Base-by-base conservation (phyloP, 2,329 filamentous ascomycete genomes). In the Alternaria arborescens region DNA sequence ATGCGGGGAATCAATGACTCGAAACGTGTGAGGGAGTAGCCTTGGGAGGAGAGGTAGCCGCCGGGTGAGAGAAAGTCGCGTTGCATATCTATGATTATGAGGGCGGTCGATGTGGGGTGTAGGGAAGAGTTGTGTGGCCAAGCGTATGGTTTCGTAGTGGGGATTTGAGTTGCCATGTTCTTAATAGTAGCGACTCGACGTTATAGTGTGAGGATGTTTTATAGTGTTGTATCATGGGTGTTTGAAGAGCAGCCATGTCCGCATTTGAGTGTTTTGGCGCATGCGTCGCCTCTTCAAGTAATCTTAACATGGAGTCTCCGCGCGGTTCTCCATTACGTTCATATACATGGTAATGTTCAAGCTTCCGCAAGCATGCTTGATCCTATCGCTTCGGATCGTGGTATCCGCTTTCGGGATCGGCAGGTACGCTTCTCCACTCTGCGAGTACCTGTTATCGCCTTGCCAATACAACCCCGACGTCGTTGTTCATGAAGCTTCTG, bases 71-170 rank as follows among this genome's bases (percentile, higher is more conserved):
- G 81, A 73, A 83, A 86, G 74, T 86, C 84, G 58, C 82, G 81
- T 71, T 87, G 84, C 79, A 86, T 84, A 73, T 87, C 85, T 67
- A 87, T 83, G 58, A 87, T 78, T 3, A 87, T 71, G 32, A 87
- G 75, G 1, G 84, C 84, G 4, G 84, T 86, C 24, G 78, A 82
- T 6, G 55, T 48, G 2, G 77, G 76, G 8, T 77, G 72, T 50
- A 84, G 78, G 14, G 72, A 70, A 18, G 67, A 52, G 64, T 80
- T 73, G 66, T 80, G 77, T 0, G 81, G 81, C 78, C 79, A 82
- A 51, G 73, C 55, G 59, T 82, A 82, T 20, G 81, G 80, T 1
- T 20, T 52, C 4, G 71, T 58, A 18, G 68, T 60, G 51, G 64
- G 41, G 52, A 75, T 69, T 52, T 75, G 72, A 18, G 58, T 52